Evolutionary conservation across 306 rosid species (phyloP), one percentile per base, ranked within the genome.

Genomic region (Castanospermum australe): DNA sequence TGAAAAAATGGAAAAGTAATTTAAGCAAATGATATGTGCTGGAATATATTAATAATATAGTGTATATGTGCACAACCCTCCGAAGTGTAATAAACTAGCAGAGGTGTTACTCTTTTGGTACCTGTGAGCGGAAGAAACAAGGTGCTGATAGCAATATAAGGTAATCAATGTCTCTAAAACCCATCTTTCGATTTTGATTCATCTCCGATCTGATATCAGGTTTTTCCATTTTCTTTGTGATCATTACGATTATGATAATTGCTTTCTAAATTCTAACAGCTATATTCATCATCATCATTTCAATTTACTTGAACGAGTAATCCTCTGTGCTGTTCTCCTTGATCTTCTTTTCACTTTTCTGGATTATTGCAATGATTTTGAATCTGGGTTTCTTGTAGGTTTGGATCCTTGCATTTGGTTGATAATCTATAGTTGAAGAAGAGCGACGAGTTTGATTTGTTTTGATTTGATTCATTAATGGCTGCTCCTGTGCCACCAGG

Each of bases 401-500:
- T 81, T 70, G 79, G 86, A 82, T 82, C 84, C 48, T n/a, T n/a
- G 45, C 28, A 38, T 59, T 47, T 65, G 42, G 54, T 68, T 61
- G 75, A 44, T 21, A n/a, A 35, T 54, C 35, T 15, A 56, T n/a
- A n/a, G n/a, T 66, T n/a, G 78, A 66, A 74, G 62, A 35, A 6
- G 25, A 54, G n/a, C n/a, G n/a, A 52, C 57, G 36, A 41, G 54
- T 80, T 86, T 28, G 32, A 21, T 50, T 44, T 12, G n/a, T n/a
- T n/a, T n/a, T n/a, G n/a, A n/a, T 57, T 84, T 20, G 86, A 78
- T 82, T 84, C 76, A 79, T 78, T 71, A 71, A 94, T 94, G 98
- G 93, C 94, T 68, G 94, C 94, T 84, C 79, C 86, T 86, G 93
- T 90, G 97, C 97, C 97, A 88, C 91, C 93, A 68, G 98, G 98